phyloP scores from a whole-genome alignment of 2,329 filamentous ascomycete genomes.

The Orbilia oligospora region DNA sequence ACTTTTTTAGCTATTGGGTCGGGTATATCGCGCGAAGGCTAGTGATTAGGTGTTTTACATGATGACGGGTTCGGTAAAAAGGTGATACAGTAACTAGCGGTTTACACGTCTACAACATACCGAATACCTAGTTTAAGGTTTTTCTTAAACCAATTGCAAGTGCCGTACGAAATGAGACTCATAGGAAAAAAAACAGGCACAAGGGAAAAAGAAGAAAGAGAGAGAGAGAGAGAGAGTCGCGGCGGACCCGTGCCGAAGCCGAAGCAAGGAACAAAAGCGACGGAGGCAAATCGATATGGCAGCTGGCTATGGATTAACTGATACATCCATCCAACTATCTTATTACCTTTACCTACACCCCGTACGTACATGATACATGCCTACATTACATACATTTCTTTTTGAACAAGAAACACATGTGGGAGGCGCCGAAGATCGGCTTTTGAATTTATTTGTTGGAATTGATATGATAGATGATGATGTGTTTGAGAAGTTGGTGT shows the following conservation, averaged over 20 bases:
- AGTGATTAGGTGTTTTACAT: slow-evolving; percentile 10
- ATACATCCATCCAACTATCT: slow-evolving; percentile 27
- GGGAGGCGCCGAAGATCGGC: slow-evolving; percentile 27
- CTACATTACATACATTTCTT: no score
- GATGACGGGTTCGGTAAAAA: slow-evolving; percentile 5
- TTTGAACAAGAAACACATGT: no score
- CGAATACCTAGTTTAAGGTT: neutral
- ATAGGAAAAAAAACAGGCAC: no score
- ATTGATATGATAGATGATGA: neutral
- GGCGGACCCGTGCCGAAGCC: slow-evolving; percentile 21
- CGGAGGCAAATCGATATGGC: slow-evolving; percentile 50
- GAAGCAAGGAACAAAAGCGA: slow-evolving; percentile 35
- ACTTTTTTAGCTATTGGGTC: neutral
- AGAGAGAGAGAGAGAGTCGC: no score
- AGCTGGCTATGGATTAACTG: slow-evolving; percentile 2
- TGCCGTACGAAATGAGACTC: slow-evolving; percentile 7
- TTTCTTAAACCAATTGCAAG: neutral
- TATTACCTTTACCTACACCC: no score
- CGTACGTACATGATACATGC: no score
- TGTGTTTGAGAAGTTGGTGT: neutral
- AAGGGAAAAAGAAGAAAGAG: no score
- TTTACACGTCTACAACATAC: slow-evolving; percentile 9
- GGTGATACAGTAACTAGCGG: slow-evolving; percentile 3
- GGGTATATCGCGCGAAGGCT: slow-evolving; percentile 3
- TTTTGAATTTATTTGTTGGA: neutral